Conservation (phyloP, 768 basidiomycete genomes). For the Leccinum obscurum region DNA sequence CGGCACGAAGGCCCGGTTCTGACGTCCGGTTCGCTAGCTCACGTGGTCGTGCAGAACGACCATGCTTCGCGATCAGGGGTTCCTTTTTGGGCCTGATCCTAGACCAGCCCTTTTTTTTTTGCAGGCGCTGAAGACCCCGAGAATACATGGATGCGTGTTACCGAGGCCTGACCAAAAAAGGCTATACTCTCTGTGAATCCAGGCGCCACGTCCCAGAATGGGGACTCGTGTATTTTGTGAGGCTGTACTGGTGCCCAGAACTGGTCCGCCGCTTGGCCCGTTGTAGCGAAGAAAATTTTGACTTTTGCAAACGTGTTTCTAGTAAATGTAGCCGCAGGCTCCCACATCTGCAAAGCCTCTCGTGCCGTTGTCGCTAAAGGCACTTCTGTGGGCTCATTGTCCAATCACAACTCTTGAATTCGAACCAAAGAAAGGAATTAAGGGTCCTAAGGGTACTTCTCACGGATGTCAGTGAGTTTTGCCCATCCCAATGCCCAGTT, state of each 20-base stretch:
- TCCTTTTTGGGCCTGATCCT: conserved; percentile 42
- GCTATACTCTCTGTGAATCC: conserved; percentile 31
- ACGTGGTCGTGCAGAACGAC: too few species aligned
- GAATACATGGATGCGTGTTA: conserved; percentile 29
- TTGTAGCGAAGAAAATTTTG: conserved; percentile 19
- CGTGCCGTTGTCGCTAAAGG: too few species aligned
- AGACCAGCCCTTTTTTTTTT: conserved; percentile 21
- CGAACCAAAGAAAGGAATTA: too few species aligned
- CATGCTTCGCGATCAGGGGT: conserved; percentile 41
- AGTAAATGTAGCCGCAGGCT: conserved; percentile 8
- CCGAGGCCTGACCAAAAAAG: conserved; percentile 28
- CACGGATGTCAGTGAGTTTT: too few species aligned
- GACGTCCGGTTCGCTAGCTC: too few species aligned
- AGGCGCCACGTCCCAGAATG: conserved; percentile 14
- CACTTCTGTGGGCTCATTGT: too few species aligned
- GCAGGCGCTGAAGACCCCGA: conserved; percentile 28
- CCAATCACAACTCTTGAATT: too few species aligned
- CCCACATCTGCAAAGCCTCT: too few species aligned
- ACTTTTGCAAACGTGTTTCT: conserved; percentile 10
- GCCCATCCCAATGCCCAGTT: too few species aligned
- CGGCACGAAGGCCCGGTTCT: too few species aligned
- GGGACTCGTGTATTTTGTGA: conserved; percentile 22
- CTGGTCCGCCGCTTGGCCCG: conserved; percentile 7
- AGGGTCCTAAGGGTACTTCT: too few species aligned
- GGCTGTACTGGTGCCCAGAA: conserved; percentile 19